Base-by-base conservation (phyloP, 305 asterid species). In the Stenogyne calaminthoides region DNA sequence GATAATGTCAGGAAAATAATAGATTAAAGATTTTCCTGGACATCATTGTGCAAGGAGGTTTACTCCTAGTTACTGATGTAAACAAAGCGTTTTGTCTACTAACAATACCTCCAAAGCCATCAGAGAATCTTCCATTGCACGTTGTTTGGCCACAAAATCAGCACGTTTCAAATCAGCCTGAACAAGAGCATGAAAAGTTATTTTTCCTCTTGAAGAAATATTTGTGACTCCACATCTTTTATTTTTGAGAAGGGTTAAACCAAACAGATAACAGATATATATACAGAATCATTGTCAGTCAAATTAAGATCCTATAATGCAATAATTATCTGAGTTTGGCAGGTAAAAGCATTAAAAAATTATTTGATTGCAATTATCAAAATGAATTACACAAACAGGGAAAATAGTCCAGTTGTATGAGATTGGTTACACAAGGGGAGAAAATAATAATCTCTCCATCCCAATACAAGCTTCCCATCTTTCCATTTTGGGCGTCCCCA, bases 81-180 rank as follows among this genome's bases (percentile, higher is more conserved):
- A 69, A 47, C 52, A 56, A 42, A 71, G 55, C 9, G 40, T n/a
- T 36, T 16, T 14, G n/a, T 70, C 56, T 25, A 77, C 76, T 59
- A 47, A 67, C 37, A 47, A 54, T 84, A 91, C 98, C 96, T 94
- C 95, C 74, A 94, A 81, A 71, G 98, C 95, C 92, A 83, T 88
- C 34, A 86, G 81, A n/a, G 96, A 84, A 80, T 94, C 98, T 83
- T 85, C 98, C 90, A 86, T 85, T 22, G 96, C 99, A 2, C 98
- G 96, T 72, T 80, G 91, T 84, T 90, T 94, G 58, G 99, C 98
- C 71, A 80, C 94, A 80, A 77, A 81, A 76, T 94, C 91, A 40
- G 98, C 98, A 76, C 92, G 85, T 59, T 89, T 84, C 80, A 91
- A 76, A 86, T 94, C 99, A 79, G 99, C 99, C 97, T 91, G 78